These are phyloP conservation scores for Cladosporium halotolerans DNA, from an alignment of 2,329 filamentous ascomycete species.

Conservation along the genomic window DNA sequence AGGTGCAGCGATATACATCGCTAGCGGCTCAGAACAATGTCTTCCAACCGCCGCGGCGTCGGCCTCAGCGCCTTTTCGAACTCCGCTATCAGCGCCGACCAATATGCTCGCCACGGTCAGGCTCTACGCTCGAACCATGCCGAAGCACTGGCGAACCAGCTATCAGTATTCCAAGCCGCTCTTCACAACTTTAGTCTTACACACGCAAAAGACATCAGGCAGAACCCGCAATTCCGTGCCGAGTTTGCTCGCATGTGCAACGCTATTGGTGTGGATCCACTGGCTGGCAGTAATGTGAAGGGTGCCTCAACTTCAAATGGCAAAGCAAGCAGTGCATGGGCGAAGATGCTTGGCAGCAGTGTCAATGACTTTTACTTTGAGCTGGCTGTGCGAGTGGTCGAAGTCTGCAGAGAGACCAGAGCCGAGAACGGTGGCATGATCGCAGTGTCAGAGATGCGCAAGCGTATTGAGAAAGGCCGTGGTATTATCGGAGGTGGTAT, in stretches of 20 bases:
- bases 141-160: slow-evolving; percentile 80
- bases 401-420: slow-evolving; percentile 80
- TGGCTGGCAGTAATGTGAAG: slow-evolving; percentile 51
- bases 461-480: slow-evolving; percentile 64
- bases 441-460: slow-evolving; percentile 71
- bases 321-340: slow-evolving; percentile 70
- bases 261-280: slow-evolving; percentile 90
- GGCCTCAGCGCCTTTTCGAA: slow-evolving; percentile 87
- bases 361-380: slow-evolving; percentile 99
- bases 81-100: slow-evolving; percentile 74
- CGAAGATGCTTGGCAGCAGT: slow-evolving; percentile 80
- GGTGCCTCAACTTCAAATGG: slow-evolving; percentile 35
- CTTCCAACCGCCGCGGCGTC: slow-evolving; percentile 64
- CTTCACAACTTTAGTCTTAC: slow-evolving; percentile 93
- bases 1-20: too few species aligned
- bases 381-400: slow-evolving; percentile 89
- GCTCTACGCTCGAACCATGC: slow-evolving; percentile 79
- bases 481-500: slow-evolving; percentile 71
- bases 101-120: slow-evolving; percentile 85
- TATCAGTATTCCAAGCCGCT: slow-evolving; percentile 90
- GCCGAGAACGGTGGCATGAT: slow-evolving; percentile 91
- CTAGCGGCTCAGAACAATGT: slow-evolving; percentile 26
- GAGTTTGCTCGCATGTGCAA: slow-evolving; percentile 99
- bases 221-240: slow-evolving; percentile 87
- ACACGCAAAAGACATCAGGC: slow-evolving; percentile 92